Conservation (phyloP, 306 rosid species). For the Gillenia trifoliata region DNA sequence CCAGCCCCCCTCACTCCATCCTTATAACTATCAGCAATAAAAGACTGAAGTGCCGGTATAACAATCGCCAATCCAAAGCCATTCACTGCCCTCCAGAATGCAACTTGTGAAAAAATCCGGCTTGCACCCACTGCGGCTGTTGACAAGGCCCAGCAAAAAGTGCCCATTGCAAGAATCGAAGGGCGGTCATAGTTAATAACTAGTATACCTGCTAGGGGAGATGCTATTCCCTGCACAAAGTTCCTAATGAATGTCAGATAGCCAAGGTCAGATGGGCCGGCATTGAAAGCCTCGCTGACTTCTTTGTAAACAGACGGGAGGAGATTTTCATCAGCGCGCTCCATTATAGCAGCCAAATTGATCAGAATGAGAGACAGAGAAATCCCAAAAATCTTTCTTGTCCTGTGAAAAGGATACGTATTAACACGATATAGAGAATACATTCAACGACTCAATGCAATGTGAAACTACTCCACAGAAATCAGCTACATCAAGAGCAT, state of each 20-base stretch:
- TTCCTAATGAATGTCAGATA: slow-evolving; percentile 90
- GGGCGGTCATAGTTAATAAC: slow-evolving; percentile 81
- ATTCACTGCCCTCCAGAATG: slow-evolving; percentile 88
- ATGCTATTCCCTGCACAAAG: slow-evolving; percentile 75
- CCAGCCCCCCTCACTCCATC: slow-evolving; percentile 83
- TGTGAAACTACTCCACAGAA: background rate
- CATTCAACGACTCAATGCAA: slow-evolving; percentile 3
- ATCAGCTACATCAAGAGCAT: background rate
- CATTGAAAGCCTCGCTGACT: slow-evolving; percentile 88
- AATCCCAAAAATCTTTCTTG: slow-evolving; percentile 47
- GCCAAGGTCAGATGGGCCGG: slow-evolving; percentile 91
- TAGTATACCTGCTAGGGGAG: slow-evolving; percentile 88
- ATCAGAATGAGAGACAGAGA: slow-evolving; percentile 77
- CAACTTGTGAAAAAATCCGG: slow-evolving; percentile 57
- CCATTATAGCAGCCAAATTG: slow-evolving; percentile 94
- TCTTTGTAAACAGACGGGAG: slow-evolving; percentile 97
- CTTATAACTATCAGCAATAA: slow-evolving; percentile 83
- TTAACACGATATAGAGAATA: background rate
- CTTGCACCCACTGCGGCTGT: slow-evolving; percentile 87
- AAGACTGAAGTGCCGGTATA: slow-evolving; percentile 94
- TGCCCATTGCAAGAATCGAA: slow-evolving; percentile 75
- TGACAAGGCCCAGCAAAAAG: slow-evolving; percentile 90
- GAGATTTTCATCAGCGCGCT: slow-evolving; percentile 89
- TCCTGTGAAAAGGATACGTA: slow-evolving; percentile 29
- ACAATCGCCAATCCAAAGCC: slow-evolving; percentile 96